Base-by-base conservation (phyloP, 2,329 filamentous ascomycete genomes). In the Aspergillus fumigatiaffinis region DNA sequence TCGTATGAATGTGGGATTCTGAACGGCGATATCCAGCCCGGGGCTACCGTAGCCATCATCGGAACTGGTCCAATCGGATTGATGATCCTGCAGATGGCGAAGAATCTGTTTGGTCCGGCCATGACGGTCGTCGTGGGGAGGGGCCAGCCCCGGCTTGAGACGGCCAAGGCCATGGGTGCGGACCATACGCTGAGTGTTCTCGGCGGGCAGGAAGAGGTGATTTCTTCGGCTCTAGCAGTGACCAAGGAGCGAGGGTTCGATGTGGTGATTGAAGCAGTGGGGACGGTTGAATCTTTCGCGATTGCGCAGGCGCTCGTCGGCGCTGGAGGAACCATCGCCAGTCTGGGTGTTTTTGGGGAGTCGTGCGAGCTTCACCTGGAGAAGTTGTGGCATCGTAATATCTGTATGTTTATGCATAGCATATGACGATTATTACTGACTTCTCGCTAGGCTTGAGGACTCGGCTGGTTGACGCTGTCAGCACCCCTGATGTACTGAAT, bases 211-310 rank as follows among this genome's bases (percentile, higher is more conserved):
- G 71, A 74, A 4, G 57, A 59, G 1, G 72, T 82, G 1, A 75
- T 71, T 21, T 44, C 41, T 5, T 1, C 41, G 17, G 41, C 41
- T 21, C 41, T 44, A 62, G 69, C 68, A 0, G 58, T 80, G 50
- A 82, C 81, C 0, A 76, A 77, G 20, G 79, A 76, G 4, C 74
- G 77, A 55, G 82, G 82, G 0, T 82, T 78, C 58, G 82, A 85
- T 57, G 71, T 78, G 0, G 81, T 84, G 1, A 82, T 84, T 50
- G 82, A 84, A 66, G 81, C 80, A 2, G 82, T 84, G 2, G 82
- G 82, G 1, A 69, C 82, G 3, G 79, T 80, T 0, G 75, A 74
- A 0, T 82, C 78, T 0, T 82, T 84, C 61, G 73, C 80, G 21
- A 70, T 82, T 42, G 79, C 77, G 50, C 81, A 84, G 65, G 70